Base-by-base conservation (phyloP, 164 flowering plant species). In the Akebia trifoliata region DNA sequence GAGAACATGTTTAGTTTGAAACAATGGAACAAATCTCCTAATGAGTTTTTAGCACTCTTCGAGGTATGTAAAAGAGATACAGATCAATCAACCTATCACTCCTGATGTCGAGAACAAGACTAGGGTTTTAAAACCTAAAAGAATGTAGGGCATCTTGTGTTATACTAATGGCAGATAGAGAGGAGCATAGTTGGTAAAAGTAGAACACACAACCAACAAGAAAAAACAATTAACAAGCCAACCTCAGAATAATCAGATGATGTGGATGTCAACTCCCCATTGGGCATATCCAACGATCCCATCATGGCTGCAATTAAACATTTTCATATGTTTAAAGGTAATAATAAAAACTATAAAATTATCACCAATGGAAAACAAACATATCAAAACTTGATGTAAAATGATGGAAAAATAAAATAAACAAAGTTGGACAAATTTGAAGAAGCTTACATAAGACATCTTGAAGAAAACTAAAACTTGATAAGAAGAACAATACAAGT, bases 231-330 rank as follows among this genome's bases (percentile, higher is more conserved):
- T 17, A 1, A 52, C 22, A 11, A 54, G 26, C 74, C 46, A 53
- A 87, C 97, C 97, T 85, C 82, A 46, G 79, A 76, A 56, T 68
- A 45, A 45, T 78, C 79, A 45, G 80, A 65, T 64, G 64, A 60
- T 22, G 65, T 57, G 15, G 75, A 68, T 25, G 59, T 32, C 22
- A 69, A 45, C 42, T 73, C 75, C 31, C 76, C 81, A 63, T 76
- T 74, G 30, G 71, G 64, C 48, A 66, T 51, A 53, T 74, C 84
- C 21, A 54, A 14, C 32, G 66, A 17, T 45, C 64, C 65, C 37
- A 66, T 56, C 12, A 62, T 53, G 48, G 86, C 90, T 82, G 82
- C 67, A 74, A 17, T 63, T 52, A 57, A 55, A 69, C 32, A 40
- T 51, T 39, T 39, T 39, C 43, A 50, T 15, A 3, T 34, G 35